A percentile compares a stretch with the other conserved stretches of the same genome.
Conservation (phyloP, 805 yeast species). For the Hanseniaspora pseudoguilliermondii region DNA sequence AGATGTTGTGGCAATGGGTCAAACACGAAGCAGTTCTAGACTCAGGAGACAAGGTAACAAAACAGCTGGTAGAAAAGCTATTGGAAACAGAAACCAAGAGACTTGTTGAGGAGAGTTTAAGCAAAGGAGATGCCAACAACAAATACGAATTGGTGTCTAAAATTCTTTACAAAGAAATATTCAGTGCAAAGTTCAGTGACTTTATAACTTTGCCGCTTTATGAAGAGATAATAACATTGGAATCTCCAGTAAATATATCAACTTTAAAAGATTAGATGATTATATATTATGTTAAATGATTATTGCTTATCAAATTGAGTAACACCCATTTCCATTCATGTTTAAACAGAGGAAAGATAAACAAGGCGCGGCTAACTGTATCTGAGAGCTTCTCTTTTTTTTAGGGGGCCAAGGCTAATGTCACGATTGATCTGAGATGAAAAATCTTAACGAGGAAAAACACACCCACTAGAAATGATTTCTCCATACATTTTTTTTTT, state of each 20-base stretch:
- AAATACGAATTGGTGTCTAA: slow-evolving; percentile 58
- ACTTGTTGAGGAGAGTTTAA: slow-evolving; percentile 25
- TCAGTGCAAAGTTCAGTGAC: slow-evolving; percentile 60
- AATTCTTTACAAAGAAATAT: slow-evolving; percentile 59
- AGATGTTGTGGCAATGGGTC: slow-evolving; percentile 76
- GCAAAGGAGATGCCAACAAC: slow-evolving; percentile 41
- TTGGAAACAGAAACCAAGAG: slow-evolving; percentile 51
- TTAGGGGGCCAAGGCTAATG: too few relatives aligned
- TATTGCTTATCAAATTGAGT: too few relatives aligned
- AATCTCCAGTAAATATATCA: slow-evolving; percentile 22
- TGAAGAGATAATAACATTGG: slow-evolving; percentile 40
- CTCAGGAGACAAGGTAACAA: slow-evolving; percentile 44
- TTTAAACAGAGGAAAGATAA: too few relatives aligned
- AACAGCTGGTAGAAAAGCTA: slow-evolving; percentile 43
- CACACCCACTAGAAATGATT: too few relatives aligned
- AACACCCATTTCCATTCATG: too few relatives aligned
- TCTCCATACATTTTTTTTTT: too few relatives aligned
- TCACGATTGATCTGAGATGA: too few relatives aligned
- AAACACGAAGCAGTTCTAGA: slow-evolving; percentile 50
- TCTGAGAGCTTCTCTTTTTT: too few relatives aligned
- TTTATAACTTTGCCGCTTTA: slow-evolving; percentile 66
- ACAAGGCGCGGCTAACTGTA: too few relatives aligned
- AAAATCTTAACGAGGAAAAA: too few relatives aligned
- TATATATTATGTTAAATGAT: too few relatives aligned
- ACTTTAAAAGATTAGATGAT: not conserved